phyloP scores from a whole-genome alignment of 2,329 filamentous ascomycete genomes.

The Pyrenophora teres region DNA sequence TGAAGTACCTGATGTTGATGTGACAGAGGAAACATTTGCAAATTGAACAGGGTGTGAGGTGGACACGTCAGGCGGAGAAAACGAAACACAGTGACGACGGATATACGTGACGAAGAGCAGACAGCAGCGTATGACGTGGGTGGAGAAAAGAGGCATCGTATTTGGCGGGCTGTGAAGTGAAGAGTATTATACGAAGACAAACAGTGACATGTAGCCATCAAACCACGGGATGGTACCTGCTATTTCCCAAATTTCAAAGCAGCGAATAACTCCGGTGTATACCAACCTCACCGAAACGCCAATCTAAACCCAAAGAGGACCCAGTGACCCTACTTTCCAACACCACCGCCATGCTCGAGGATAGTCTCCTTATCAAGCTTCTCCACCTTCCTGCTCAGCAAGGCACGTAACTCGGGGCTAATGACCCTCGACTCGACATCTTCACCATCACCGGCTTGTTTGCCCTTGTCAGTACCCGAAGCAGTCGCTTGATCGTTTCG shows the following conservation, averaged over 20 bases:
- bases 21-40: slow-evolving; percentile 5
- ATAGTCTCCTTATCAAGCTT: slow-evolving; percentile 54
- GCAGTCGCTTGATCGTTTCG: slow-evolving; percentile 28
- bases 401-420: slow-evolving; percentile 63
- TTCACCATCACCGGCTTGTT: slow-evolving; percentile 37
- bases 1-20: slow-evolving; percentile 3
- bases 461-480: slow-evolving; percentile 40
- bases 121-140: not conserved
- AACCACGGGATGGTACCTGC: no score
- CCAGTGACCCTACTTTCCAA: slow-evolving; percentile 5
- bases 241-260: no score
- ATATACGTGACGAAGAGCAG: not conserved
- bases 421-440: slow-evolving; percentile 59
- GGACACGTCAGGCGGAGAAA: not conserved
- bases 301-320: not conserved
- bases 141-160: not conserved
- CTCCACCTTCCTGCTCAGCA: slow-evolving; percentile 66
- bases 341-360: slow-evolving; percentile 40
- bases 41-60: not conserved
- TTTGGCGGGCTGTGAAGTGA: slow-evolving; percentile 8
- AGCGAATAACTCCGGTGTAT: not conserved
- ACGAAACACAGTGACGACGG: not conserved
- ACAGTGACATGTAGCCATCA: no score
- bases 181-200: not conserved
- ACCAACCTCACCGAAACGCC: slow-evolving; percentile 8